These are phyloP conservation scores for Vaccinium darrowii DNA, from an alignment of 148 eudicot species.

Conservation along the genomic window DNA sequence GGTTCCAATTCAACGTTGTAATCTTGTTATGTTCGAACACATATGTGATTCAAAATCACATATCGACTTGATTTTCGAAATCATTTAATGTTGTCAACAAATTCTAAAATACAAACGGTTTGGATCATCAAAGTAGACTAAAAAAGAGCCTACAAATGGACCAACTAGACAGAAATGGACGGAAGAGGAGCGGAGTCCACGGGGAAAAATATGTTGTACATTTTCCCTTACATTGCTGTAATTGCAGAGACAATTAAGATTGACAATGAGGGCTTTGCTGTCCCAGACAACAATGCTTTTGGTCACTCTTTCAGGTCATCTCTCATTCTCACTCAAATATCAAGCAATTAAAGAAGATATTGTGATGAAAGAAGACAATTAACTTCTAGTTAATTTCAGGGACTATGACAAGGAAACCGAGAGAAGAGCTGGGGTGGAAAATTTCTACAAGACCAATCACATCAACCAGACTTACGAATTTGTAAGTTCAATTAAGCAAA, in stretches of 20 bases:
- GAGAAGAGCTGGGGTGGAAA: conserved; percentile 41
- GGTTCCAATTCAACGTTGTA: no score
- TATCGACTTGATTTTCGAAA: no score
- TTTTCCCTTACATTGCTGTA: no score
- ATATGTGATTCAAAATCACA: no score
- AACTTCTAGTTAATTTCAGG: conserved; percentile 18
- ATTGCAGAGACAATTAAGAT: neutral
- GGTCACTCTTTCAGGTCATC: conserved; percentile 42
- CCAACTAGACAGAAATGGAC: no score
- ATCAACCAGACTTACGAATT: conserved; percentile 59
- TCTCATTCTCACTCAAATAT: neutral
- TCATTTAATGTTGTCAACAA: no score
- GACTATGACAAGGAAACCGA: conserved; percentile 52
- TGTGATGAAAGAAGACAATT: neutral
- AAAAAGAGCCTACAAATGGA: no score
- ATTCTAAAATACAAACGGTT: no score
- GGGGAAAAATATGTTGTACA: no score
- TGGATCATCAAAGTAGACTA: no score
- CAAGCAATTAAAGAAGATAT: neutral
- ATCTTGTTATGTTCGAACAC: no score
- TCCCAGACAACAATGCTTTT: conserved; percentile 46
- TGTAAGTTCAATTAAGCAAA: conserved; percentile 26
- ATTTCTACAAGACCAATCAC: conserved; percentile 50
- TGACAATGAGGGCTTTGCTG: conserved; percentile 25
- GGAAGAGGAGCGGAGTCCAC: no score